Conservation (phyloP, 805 yeast genomes). For the Saccharomycopsis sp. region DNA sequence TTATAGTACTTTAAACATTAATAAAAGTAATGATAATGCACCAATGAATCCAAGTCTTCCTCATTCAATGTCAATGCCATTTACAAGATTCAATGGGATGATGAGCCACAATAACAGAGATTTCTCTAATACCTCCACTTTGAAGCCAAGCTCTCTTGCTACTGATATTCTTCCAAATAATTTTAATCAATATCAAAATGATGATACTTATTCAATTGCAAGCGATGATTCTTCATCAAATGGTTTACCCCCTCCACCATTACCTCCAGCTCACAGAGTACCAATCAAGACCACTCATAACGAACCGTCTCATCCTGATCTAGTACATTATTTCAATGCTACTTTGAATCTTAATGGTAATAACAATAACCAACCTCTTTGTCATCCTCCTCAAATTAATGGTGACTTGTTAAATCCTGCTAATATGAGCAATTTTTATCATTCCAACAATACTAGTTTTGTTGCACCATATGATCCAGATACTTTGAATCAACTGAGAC, state of each 20-base stretch:
- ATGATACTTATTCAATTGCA: slow-evolving; percentile 1
- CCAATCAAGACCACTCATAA: background rate
- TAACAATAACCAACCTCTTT: background rate
- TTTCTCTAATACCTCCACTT: slow-evolving; percentile 16
- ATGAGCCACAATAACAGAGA: slow-evolving; percentile 7
- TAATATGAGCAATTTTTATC: slow-evolving; percentile 17
- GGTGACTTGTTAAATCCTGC: background rate
- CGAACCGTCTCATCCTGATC: background rate
- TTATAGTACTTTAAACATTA: background rate
- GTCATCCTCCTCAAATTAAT: background rate
- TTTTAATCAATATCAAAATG: too few species aligned
- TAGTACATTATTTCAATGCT: background rate
- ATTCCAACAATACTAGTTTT: slow-evolving; percentile 16
- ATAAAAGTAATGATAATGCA: background rate
- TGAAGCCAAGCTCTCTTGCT: slow-evolving; percentile 4
- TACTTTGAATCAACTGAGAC: slow-evolving; percentile 22
- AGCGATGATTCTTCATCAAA: too few species aligned
- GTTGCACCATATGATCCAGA: slow-evolving; percentile 26
- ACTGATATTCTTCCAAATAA: background rate
- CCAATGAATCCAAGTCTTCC: slow-evolving; percentile 4
- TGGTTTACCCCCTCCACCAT: slow-evolving; percentile 18
- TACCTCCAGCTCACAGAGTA: slow-evolving; percentile 16
- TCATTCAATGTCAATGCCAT: slow-evolving; percentile 12
- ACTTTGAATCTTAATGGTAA: background rate
- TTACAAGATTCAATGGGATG: background rate